Percentiles rank a stretch among this genome's conserved stretches.
These are phyloP conservation scores for Schwanniomyces occidentalis DNA, from an alignment of 805 yeast genomes.

Conservation along the genomic window DNA sequence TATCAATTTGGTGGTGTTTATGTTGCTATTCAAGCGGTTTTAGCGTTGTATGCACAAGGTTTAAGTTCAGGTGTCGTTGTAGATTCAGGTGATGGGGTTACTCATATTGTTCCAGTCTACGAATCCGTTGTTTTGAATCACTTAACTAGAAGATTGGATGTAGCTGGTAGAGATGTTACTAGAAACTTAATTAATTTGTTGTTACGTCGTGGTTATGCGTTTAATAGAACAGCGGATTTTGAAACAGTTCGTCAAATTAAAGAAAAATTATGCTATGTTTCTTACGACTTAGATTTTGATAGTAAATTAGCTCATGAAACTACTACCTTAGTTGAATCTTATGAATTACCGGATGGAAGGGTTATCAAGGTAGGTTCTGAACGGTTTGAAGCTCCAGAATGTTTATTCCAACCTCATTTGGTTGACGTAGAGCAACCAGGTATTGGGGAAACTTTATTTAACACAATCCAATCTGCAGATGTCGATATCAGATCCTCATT, in stretches of 20 bases:
- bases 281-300: slow-evolving; percentile 91
- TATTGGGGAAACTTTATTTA: slow-evolving; percentile 88
- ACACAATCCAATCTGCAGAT: slow-evolving; percentile 92
- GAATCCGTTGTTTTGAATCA: slow-evolving; percentile 96
- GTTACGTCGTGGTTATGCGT: slow-evolving; percentile 95
- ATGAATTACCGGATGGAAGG: slow-evolving; percentile 96
- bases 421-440: slow-evolving; percentile 98
- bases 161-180: slow-evolving; percentile 99
- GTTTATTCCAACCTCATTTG: slow-evolving; percentile 91
- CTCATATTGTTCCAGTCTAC: slow-evolving; percentile 97
- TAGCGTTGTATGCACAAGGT: slow-evolving; percentile 96
- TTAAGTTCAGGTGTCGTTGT: slow-evolving; percentile 96
- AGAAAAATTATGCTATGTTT: slow-evolving; percentile 93
- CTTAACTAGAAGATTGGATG: slow-evolving; percentile 86
- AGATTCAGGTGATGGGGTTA: slow-evolving; percentile 98
- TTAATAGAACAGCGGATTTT: slow-evolving; percentile 97
- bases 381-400: slow-evolving; percentile 95
- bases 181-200: slow-evolving; percentile 87
- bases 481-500: slow-evolving; percentile 88
- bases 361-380: slow-evolving; percentile 92
- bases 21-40: slow-evolving; percentile 96
- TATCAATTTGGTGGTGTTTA: slow-evolving; percentile 90
- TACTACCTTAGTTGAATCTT: slow-evolving; percentile 87
- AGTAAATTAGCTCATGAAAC: slow-evolving; percentile 86
- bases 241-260: slow-evolving; percentile 98